phyloP scores from a whole-genome alignment of 75 land plant genomes.

The Pinus albicaulis region DNA sequence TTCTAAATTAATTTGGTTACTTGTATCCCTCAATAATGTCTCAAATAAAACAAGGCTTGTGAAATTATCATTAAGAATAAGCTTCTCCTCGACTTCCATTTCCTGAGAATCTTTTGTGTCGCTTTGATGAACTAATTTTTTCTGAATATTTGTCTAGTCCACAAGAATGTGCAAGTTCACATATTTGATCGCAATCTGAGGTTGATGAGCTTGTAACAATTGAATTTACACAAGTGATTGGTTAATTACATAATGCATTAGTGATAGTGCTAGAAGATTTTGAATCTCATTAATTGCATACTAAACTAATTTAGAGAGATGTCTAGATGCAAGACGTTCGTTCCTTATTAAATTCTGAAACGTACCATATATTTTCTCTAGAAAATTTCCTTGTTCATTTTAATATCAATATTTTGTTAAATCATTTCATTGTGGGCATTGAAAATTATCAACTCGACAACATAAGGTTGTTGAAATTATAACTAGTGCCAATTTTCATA shows the following conservation, averaged over 20 bases:
- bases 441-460: conserved; percentile 2
- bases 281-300: conserved; percentile 66
- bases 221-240: conserved; percentile 68
- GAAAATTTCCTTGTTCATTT: conserved; percentile 51
- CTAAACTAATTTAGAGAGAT: conserved; percentile 69
- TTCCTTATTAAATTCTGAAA: conserved; percentile 50
- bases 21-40: conserved; percentile 21
- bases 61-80: conserved; percentile 51
- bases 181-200: conserved; percentile 59
- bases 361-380: conserved; percentile 58
- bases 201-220: conserved; percentile 60
- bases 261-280: conserved; percentile 41
- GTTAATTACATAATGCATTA: conserved; percentile 37
- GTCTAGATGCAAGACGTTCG: conserved; percentile 64
- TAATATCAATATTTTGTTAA: conserved; percentile 43
- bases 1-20: not conserved
- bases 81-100: conserved; percentile 36
- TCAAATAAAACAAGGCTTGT: conserved; percentile 54
- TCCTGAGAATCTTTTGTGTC: conserved; percentile 11
- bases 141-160: conserved; percentile 51
- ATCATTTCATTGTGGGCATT: not conserved
- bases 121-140: conserved; percentile 19
- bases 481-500: too few species aligned
- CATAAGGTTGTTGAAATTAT: not conserved
- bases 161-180: conserved; percentile 66